Conservation (phyloP, 768 basidiomycete species). For the Boletus sp. region DNA sequence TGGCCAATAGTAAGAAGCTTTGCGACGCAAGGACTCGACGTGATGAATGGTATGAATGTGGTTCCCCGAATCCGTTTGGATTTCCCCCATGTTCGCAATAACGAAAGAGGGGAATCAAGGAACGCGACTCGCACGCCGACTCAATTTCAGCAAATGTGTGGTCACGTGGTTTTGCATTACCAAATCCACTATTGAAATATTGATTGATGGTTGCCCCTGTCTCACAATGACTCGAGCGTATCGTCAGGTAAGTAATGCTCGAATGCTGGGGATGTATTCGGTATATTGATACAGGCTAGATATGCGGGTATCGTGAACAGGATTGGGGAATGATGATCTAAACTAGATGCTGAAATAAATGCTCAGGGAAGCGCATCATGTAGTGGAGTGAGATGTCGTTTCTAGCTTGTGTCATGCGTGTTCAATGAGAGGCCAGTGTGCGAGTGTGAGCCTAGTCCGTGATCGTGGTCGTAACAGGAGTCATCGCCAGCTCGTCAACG, state of each 20-base stretch:
- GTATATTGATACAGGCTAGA: constrained; percentile 30
- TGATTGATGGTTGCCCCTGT: no score
- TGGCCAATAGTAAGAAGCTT: constrained; percentile 28
- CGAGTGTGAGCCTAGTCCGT: not conserved
- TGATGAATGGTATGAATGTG: constrained; percentile 20
- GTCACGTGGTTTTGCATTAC: constrained; percentile 16
- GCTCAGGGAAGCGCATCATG: constrained; percentile 5
- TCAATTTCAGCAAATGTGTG: not conserved
- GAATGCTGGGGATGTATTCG: constrained; percentile 6
- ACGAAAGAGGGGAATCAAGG: not conserved
- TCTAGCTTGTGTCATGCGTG: constrained; percentile 9
- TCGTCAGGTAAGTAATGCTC: not conserved
- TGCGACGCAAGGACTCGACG: constrained; percentile 29
- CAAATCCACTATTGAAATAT: not conserved
- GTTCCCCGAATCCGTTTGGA: constrained; percentile 4
- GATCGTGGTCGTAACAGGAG: constrained; percentile 7
- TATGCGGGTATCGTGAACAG: constrained; percentile 28
- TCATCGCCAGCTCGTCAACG: constrained; percentile 11
- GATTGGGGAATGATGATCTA: constrained; percentile 24
- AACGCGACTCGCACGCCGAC: constrained; percentile 5
- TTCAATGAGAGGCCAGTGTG: constrained; percentile 5
- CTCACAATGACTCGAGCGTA: no score
- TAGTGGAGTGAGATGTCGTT: constrained; percentile 1
- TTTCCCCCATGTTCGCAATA: not conserved
- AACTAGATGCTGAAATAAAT: constrained; percentile 29